Percentiles rank a stretch among this genome's conserved stretches.
phyloP scores from a whole-genome alignment of 164 flowering plant genomes.

The Amborella trichopoda region DNA sequence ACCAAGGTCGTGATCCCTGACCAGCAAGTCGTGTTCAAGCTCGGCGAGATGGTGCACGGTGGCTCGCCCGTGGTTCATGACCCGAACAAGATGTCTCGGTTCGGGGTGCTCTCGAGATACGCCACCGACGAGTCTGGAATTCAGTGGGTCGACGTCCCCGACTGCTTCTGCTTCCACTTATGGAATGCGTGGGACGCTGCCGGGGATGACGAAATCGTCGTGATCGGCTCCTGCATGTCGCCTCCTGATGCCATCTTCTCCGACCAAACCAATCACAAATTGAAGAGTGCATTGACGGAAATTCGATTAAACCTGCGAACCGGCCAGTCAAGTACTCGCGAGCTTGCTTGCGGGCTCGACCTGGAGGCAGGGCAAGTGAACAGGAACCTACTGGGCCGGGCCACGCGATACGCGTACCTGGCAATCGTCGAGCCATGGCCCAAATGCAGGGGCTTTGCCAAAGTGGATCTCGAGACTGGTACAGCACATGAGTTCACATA shows the following conservation, averaged over 20 bases:
- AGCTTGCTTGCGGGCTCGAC: constrained; percentile 27
- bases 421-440: constrained; percentile 65
- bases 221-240: constrained; percentile 51
- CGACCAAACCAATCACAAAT: constrained; percentile 5
- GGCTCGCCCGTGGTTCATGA: constrained; percentile 41
- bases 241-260: constrained; percentile 44
- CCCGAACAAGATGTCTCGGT: constrained; percentile 28
- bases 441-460: constrained; percentile 39
- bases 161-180: constrained; percentile 46
- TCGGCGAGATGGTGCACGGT: constrained; percentile 44
- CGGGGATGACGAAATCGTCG: constrained; percentile 19
- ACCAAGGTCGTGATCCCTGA: constrained; percentile 39
- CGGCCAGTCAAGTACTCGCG: constrained; percentile 28
- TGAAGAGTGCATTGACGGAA: constrained; percentile 22
- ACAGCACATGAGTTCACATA: constrained; percentile 21
- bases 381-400: constrained; percentile 20
- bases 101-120: constrained; percentile 28
- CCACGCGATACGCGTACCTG: constrained; percentile 29
- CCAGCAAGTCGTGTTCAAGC: constrained; percentile 44
- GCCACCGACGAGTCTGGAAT: constrained; percentile 21
- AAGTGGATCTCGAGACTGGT: constrained; percentile 34
- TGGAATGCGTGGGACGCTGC: constrained; percentile 58
- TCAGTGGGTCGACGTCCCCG: constrained; percentile 37
- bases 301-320: constrained; percentile 30
- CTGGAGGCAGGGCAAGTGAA: constrained; percentile 47